These are phyloP conservation scores for Tardiomyces blankii DNA, from an alignment of 1,139 yeast species.

Conservation along the genomic window DNA sequence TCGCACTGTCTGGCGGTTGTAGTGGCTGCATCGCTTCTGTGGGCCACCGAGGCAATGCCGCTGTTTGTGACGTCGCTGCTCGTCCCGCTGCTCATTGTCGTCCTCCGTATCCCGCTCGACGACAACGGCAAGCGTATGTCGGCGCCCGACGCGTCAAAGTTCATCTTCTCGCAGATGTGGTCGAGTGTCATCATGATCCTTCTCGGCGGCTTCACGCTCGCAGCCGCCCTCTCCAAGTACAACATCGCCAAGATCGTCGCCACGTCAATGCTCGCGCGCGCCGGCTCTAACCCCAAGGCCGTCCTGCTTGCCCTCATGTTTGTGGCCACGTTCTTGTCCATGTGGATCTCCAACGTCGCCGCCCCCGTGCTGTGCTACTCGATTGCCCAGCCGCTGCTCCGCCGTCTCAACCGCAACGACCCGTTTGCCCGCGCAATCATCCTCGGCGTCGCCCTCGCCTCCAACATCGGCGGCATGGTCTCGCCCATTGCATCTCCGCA, in stretches of 20 bases:
- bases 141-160: conserved; percentile 62
- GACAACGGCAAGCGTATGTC: conserved; percentile 36
- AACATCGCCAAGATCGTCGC: conserved; percentile 79
- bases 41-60: conserved; percentile 95
- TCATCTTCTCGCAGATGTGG: conserved; percentile 85
- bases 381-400: conserved; percentile 75
- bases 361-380: conserved; percentile 90
- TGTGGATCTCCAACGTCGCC: conserved; percentile 97
- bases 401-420: conserved; percentile 70
- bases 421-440: conserved; percentile 75
- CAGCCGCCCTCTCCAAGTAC: conserved; percentile 87
- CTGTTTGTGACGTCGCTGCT: conserved; percentile 73
- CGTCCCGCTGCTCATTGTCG: conserved; percentile 69
- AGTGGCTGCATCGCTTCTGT: conserved; percentile 64
- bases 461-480: conserved; percentile 92
- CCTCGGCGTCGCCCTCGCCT: conserved; percentile 82
- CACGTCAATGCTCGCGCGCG: conserved; percentile 65
- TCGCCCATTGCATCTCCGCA: conserved; percentile 96
- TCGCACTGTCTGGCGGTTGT: conserved; percentile 77
- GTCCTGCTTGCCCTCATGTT: conserved; percentile 72
- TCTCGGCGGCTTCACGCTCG: conserved; percentile 87
- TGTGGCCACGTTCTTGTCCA: conserved; percentile 74
- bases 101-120: conserved; percentile 57
- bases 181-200: conserved; percentile 81
- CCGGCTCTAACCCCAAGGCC: conserved; percentile 76